Conservation (phyloP, 768 basidiomycete genomes). For the Hirschioporus abietinus region DNA sequence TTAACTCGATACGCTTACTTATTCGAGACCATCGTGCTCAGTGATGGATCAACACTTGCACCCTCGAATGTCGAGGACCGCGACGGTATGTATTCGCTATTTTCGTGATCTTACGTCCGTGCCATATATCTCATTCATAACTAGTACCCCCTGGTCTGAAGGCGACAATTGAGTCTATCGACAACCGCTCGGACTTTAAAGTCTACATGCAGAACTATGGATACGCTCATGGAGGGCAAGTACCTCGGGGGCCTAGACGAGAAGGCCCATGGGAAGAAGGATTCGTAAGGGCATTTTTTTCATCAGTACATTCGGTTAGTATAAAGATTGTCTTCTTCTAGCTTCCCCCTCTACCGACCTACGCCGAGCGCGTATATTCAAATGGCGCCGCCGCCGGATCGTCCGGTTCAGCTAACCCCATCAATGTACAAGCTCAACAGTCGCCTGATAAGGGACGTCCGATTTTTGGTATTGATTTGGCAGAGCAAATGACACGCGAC, state of each 20-base stretch:
- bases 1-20: conserved; percentile 91
- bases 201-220: conserved; percentile 97
- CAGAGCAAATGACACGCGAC: conserved; percentile 91
- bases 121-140: conserved; percentile 9
- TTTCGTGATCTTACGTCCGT: neutral
- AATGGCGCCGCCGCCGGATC: conserved; percentile 20
- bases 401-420: conserved; percentile 14
- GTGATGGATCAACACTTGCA: conserved; percentile 81
- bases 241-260: conserved; percentile 67
- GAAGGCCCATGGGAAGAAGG: conserved; percentile 91
- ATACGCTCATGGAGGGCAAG: conserved; percentile 69
- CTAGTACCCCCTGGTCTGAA: conserved; percentile 67
- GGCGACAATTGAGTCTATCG: conserved; percentile 82
- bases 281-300: conserved; percentile 62
- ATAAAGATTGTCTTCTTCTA: conserved; percentile 23
- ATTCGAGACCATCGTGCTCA: conserved; percentile 85
- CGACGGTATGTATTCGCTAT: conserved; percentile 21
- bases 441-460: conserved; percentile 59
- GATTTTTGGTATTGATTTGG: conserved; percentile 92
- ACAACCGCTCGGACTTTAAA: conserved; percentile 93
- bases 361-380: conserved; percentile 25
- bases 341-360: conserved; percentile 59
- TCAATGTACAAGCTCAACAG: conserved; percentile 19
- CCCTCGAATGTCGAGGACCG: conserved; percentile 63
- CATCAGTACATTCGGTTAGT: conserved; percentile 9